These are phyloP conservation scores for Cardamine occulta DNA, from an alignment of 345 rosid species.

Conservation along the genomic window DNA sequence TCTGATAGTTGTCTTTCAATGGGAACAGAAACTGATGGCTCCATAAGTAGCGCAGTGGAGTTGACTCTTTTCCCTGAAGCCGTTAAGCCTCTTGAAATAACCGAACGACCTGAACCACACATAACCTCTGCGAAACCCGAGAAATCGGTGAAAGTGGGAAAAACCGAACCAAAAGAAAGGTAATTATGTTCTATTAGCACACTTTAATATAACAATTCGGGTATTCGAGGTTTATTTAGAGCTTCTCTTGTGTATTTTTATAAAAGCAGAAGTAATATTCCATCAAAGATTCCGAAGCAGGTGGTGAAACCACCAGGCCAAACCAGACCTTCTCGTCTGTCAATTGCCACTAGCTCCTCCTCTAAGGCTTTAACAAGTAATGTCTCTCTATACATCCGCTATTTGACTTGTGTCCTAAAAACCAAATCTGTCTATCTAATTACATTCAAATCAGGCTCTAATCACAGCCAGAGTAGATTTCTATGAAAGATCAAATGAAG, in stretches of 20 bases:
- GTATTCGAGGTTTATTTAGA: neutral
- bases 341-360: conserved; percentile 53
- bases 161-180: conserved; percentile 56
- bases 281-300: conserved; percentile 69
- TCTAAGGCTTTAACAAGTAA: conserved; percentile 65
- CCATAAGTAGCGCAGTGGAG: conserved; percentile 70
- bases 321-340: conserved; percentile 58
- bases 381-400: neutral
- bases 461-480: neutral
- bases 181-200: conserved; percentile 42
- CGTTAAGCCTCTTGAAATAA: conserved; percentile 42
- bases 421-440: neutral
- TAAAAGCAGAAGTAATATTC: conserved; percentile 41
- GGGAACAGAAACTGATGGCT: conserved; percentile 93
- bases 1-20: conserved; percentile 89
- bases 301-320: conserved; percentile 48
- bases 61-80: conserved; percentile 77
- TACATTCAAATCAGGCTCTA: neutral
- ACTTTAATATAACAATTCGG: neutral
- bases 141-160: conserved; percentile 50
- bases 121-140: conserved; percentile 44
- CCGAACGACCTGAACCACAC: conserved; percentile 28
- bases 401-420: conserved; percentile 1
- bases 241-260: conserved; percentile 14
- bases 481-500: conserved; percentile 13